These are phyloP conservation scores for Umbelopsis sp. DNA, from an alignment of 371 early-diverging fungal genomes.

Conservation along the genomic window DNA sequence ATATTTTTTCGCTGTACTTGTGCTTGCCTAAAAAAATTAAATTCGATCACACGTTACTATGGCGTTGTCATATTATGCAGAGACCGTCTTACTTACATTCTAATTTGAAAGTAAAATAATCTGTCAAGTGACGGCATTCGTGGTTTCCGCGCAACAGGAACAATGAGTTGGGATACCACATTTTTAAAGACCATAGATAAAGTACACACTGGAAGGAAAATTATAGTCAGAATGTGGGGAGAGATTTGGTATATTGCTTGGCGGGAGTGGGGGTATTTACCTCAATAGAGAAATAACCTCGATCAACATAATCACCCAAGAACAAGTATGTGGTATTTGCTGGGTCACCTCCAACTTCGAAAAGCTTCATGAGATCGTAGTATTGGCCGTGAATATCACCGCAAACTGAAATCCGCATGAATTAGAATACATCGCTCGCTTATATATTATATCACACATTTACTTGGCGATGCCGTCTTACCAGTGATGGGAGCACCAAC, in stretches of 20 bases:
- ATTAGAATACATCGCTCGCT: neutral
- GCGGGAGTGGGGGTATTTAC: conserved; percentile 31
- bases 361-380: conserved; percentile 97
- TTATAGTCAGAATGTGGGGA: neutral
- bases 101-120: conserved; percentile 96
- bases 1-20: conserved; percentile 94
- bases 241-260: neutral
- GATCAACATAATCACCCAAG: conserved; percentile 98
- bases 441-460: neutral
- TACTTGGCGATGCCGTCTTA: conserved; percentile 25
- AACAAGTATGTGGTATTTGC: conserved; percentile 87
- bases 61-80: conserved; percentile 9
- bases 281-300: conserved; percentile 95
- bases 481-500: conserved; percentile 92
- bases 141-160: conserved; percentile 98
- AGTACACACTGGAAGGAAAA: conserved; percentile 74
- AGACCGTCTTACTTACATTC: conserved; percentile 75
- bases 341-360: conserved; percentile 97
- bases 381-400: conserved; percentile 99
- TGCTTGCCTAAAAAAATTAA: conserved; percentile 68
- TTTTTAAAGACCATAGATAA: conserved; percentile 89
- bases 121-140: conserved; percentile 97
- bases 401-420: conserved; percentile 65
- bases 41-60: conserved; percentile 31
- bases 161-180: conserved; percentile 91